Percentiles rank a stretch among this genome's conserved stretches.
These are phyloP conservation scores for Scutellaria minor DNA, from an alignment of 257 asterid genomes.

Conservation along the genomic window DNA sequence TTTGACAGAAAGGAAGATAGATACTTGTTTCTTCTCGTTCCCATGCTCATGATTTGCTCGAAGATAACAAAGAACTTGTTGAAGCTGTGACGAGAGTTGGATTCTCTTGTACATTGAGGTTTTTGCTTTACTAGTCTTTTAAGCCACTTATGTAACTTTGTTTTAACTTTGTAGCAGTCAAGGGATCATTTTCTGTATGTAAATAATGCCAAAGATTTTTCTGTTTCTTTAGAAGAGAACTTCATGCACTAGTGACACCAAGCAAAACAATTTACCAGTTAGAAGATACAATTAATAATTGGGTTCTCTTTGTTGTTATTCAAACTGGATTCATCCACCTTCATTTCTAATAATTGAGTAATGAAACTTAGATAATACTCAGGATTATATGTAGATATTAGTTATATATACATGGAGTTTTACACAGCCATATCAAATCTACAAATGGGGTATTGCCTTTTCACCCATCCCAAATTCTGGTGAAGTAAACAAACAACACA, in stretches of 20 bases:
- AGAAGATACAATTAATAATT: too few species aligned
- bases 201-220: constrained; percentile 23
- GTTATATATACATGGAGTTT: neutral
- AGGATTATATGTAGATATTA: neutral
- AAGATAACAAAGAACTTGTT: constrained; percentile 23
- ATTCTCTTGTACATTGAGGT: constrained; percentile 37
- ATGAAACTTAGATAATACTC: too few species aligned
- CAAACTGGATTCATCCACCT: too few species aligned
- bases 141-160: neutral
- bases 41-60: neutral
- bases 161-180: constrained; percentile 20
- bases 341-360: too few species aligned
- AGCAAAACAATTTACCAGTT: too few species aligned
- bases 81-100: constrained; percentile 24
- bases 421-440: neutral
- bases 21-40: neutral
- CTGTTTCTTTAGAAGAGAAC: neutral
- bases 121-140: constrained; percentile 16
- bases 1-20: constrained; percentile 9
- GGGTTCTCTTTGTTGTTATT: too few species aligned
- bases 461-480: neutral
- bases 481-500: neutral
- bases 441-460: neutral
- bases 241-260: constrained; percentile 5
- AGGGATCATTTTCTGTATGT: constrained; percentile 13